Evolutionary conservation across 352 stramenopile species (phyloP).

Genomic region (Thraustochytrium striatum): DNA sequence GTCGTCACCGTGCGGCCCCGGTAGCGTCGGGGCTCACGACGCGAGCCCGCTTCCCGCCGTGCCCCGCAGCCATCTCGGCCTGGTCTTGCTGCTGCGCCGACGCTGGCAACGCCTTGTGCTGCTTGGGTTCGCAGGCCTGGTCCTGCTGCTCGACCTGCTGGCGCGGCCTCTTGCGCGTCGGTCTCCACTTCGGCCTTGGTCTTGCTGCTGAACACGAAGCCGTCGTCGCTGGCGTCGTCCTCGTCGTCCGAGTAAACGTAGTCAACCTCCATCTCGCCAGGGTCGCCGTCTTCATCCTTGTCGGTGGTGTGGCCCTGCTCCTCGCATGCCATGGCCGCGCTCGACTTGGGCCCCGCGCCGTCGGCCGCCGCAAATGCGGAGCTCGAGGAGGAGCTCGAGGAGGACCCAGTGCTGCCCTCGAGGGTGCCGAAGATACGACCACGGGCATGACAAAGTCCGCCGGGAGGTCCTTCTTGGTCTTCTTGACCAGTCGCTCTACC

Average conservation of each 20-base stretch:
- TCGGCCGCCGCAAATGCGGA: neutral
- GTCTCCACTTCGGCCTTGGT: no score
- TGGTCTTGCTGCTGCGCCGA: no score
- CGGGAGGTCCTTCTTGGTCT: neutral
- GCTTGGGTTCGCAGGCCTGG: no score
- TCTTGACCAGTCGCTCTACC: neutral
- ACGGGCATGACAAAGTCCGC: slow-evolving; percentile 8
- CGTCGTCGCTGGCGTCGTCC: neutral
- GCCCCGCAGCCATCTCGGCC: no score
- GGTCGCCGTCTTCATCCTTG: neutral
- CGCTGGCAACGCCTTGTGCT: no score
- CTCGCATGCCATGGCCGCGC: neutral
- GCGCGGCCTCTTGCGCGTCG: no score
- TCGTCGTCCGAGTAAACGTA: slow-evolving; percentile 45
- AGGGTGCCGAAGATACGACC: neutral
- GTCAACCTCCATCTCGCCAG: neutral
- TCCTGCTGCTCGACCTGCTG: no score
- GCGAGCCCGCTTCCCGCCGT: no score
- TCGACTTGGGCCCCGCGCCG: neutral
- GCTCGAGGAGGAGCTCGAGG: slow-evolving; percentile 1
- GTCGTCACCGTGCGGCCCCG: no score
- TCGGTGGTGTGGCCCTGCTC: neutral
- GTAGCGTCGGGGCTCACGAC: no score
- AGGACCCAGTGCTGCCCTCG: neutral
- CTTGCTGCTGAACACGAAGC: no score